Conservation (phyloP, 345 rosid genomes). For the Camelina neglecta region DNA sequence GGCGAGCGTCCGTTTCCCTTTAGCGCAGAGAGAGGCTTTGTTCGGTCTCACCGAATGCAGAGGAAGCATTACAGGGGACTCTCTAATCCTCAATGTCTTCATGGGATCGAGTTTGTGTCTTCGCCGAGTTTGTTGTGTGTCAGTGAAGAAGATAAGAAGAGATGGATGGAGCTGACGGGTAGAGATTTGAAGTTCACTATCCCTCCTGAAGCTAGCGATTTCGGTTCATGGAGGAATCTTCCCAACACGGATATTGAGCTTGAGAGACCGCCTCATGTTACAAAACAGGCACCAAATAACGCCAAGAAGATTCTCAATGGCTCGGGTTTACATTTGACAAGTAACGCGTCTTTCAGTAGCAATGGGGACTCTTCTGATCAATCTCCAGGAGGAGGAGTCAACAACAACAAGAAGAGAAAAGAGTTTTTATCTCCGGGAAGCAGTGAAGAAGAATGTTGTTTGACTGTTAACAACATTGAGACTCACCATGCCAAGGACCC, state of each 20-base stretch:
- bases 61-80: conserved; percentile 97
- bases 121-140: conserved; percentile 75
- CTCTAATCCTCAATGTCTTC: conserved; percentile 95
- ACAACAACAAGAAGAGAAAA: conserved; percentile 60
- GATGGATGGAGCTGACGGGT: conserved; percentile 94
- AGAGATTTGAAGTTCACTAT: conserved; percentile 82
- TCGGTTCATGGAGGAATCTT: conserved; percentile 91
- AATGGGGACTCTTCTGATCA: conserved; percentile 75
- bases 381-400: conserved; percentile 57
- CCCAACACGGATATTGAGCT: conserved; percentile 90
- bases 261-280: conserved; percentile 62
- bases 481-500: conserved; percentile 62
- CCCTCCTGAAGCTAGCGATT: conserved; percentile 88
- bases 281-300: conserved; percentile 56
- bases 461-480: conserved; percentile 54
- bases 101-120: conserved; percentile 89
- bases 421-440: conserved; percentile 75
- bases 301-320: conserved; percentile 80
- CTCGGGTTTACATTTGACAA: conserved; percentile 75
- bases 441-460: conserved; percentile 66
- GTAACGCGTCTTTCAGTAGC: conserved; percentile 65
- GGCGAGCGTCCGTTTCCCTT: conserved; percentile 94
- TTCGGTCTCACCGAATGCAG: conserved; percentile 97
- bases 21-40: conserved; percentile 90
- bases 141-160: conserved; percentile 83